Base-by-base conservation (phyloP, 2,329 filamentous ascomycete genomes). In the Cladosporium phlei region DNA sequence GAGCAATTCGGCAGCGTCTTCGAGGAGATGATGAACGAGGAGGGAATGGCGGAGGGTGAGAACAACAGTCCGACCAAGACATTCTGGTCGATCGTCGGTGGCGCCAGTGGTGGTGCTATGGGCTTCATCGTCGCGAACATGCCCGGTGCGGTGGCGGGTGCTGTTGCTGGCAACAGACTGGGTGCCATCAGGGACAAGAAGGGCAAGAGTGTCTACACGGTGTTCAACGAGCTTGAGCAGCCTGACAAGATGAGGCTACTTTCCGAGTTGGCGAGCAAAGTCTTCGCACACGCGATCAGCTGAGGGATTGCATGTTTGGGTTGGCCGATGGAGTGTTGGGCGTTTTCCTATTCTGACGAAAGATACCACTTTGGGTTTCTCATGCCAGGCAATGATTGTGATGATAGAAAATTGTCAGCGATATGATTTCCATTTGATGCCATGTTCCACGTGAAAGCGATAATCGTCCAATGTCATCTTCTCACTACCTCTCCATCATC, bases 101-200 rank as follows among this genome's bases (percentile, higher is more conserved):
- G 88, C 1, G 67, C 91, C 30, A 93, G 88, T 61, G 93, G 93
- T 24, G 91, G 85, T 10, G 87, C 88, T 2, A 78, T 98, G 65
- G 93, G 93, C 0, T 97, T 97, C 66, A 98, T 98, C 56, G 78
- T 97, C 20, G 93, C 85, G 21, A 97, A 97, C 64, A 80, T 96
- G 38, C 87, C 91, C 0, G 93, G 93, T 0, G 77, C 91, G 60
- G 67, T 97, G 28, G 91, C 91, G 0, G 93, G 93, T 2, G 88
- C 88, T 2, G 90, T 96, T 2, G 91, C 90, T 0, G 93, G 93
- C 9, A 97, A 96, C 69, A 72, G 90, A 42, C 69, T 97, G n/a
- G 93, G 93, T 1, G 87, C 88, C 5, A 80, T 98, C 16, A 76
- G 93, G 47, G 93, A 98, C 69, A 82, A 86, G 24, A 89, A 83